Base-by-base conservation (phyloP, 331 rosid genomes). In the Acacia pycnantha region DNA sequence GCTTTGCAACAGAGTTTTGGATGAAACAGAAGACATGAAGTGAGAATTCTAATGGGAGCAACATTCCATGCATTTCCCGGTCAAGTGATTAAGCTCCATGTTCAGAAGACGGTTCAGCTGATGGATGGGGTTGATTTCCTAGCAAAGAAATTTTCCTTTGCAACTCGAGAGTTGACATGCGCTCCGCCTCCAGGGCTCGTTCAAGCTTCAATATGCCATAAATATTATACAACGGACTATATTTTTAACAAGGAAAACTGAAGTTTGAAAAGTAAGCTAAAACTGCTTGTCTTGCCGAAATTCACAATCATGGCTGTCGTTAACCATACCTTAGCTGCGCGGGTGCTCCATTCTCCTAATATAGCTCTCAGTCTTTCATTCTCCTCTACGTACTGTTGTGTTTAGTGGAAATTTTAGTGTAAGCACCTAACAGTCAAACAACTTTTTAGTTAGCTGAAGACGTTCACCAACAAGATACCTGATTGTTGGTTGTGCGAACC, bases 351-450 rank as follows among this genome's bases (percentile, higher is more conserved):
- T 85, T 96, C 99, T 77, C 95, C 97, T 81, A 96, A 85, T 81
- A 96, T 96, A 59, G 98, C 98, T 86, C 99, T 87, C 12, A 94
- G 86, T 81, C 99, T 91, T 84, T 96, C 99, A 53, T 96, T 96
- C 87, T 96, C 99, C 86, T 94, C 98, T 22, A 96, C 97, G 56
- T 94, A 94, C 99, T 96, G 93, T 82, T 10, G 62, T 33, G 73
- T 70, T 19, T 70, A 67, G 48, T 22, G 48, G 66, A 58, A 70
- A 80, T 40, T 41, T 53, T 76, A 29, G 53, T 18, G 69, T 77
- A 61, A 77, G 84, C 66, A 44, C 66, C 47, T 15, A 3, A 37
- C 14, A 27, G 68, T 79, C 56, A 44, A 83, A 79, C 44, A 62
- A 37, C 74, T 44, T 66, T 54, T 22, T 68, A 66, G n/a, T 76